A percentile compares a stretch with the other conserved stretches of the same genome.
These are phyloP conservation scores for Epipyxis sp. DNA, from an alignment of 108 stramenopile species.

Conservation along the genomic window DNA sequence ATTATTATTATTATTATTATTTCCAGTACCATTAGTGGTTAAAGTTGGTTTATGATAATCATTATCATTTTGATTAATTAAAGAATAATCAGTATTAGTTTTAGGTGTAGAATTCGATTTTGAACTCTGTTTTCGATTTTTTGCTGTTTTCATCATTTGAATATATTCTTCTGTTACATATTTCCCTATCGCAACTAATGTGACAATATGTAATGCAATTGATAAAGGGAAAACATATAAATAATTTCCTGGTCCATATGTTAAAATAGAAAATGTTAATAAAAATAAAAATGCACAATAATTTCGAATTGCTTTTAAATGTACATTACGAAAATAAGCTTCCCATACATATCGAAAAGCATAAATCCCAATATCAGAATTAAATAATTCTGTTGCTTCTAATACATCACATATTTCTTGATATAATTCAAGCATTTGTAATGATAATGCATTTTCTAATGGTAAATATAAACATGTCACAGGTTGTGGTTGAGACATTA, in stretches of 20 bases:
- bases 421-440: neutral
- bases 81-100: too few species aligned
- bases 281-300: neutral
- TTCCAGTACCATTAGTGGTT: too few species aligned
- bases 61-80: too few species aligned
- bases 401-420: neutral
- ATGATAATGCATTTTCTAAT: neutral
- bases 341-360: constrained; percentile 8
- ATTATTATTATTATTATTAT: too few species aligned
- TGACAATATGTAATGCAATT: neutral
- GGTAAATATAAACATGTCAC: neutral
- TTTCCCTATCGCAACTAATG: neutral
- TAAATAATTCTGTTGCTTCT: constrained; percentile 11
- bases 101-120: too few species aligned
- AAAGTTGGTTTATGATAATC: too few species aligned
- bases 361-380: constrained; percentile 12
- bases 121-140: too few species aligned
- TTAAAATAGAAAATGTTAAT: too few species aligned
- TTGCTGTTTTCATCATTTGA: too few species aligned
- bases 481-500: too few species aligned
- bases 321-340: neutral
- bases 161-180: neutral
- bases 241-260: too few species aligned
- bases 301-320: neutral
- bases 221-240: neutral